These are phyloP conservation scores for Thalassiosira livingstoniorum DNA, from an alignment of 352 stramenopile species.

Conservation along the genomic window DNA sequence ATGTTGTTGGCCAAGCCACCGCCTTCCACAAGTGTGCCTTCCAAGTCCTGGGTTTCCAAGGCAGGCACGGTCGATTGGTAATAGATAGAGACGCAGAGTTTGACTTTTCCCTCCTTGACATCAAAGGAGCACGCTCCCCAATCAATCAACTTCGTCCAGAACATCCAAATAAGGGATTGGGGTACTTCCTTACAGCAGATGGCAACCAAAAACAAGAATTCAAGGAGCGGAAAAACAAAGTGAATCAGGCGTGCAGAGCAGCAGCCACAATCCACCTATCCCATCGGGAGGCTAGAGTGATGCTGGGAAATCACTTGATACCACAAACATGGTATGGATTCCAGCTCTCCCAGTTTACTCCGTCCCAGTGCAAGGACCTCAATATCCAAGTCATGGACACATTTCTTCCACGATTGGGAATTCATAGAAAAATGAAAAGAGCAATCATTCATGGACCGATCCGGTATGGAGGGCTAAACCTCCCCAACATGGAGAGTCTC, in stretches of 20 bases:
- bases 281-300: background rate
- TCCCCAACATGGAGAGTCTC: background rate
- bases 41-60: background rate
- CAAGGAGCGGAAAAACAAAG: background rate
- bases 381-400: background rate
- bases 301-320: constrained; percentile 7
- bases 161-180: constrained; percentile 31
- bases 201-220: constrained; percentile 20
- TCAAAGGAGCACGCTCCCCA: constrained; percentile 3
- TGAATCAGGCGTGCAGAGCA: background rate
- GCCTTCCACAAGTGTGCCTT: background rate
- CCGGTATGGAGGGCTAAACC: constrained; percentile 26
- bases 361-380: background rate
- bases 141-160: constrained; percentile 17
- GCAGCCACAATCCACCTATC: background rate
- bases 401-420: background rate
- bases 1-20: too few relatives aligned
- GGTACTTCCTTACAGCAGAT: constrained; percentile 7
- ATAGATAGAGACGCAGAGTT: background rate
- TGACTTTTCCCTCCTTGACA: constrained; percentile 14
- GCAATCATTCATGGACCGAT: constrained; percentile 28
- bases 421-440: constrained; percentile 8
- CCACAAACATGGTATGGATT: constrained; percentile 22
- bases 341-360: background rate
- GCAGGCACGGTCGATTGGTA: constrained; percentile 1